Base-by-base conservation (phyloP, 2,329 filamentous ascomycete species). In the Neofusicoccum kwambonambiense region DNA sequence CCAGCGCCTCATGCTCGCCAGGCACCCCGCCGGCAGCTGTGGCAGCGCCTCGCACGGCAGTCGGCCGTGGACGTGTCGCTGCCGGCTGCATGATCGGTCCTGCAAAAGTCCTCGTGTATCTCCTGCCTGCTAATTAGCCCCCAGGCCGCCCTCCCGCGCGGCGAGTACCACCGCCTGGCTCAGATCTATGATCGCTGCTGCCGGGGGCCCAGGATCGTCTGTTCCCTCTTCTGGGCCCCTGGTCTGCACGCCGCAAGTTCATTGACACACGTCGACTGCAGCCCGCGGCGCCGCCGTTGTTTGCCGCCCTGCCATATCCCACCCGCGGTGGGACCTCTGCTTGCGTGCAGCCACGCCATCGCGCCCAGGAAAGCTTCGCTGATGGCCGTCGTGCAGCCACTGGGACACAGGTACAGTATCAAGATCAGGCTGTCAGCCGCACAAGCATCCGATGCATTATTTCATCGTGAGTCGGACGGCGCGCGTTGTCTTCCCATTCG, bases 101-200 rank as follows among this genome's bases (percentile, higher is more conserved):
- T 64, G 61, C 61, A 64, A 64, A 64, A 49, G 35, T 64, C 61
- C 61, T 64, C 61, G 61, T 64, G 50, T 64, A 64, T 64, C 61
- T 64, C 61, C 61, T 49, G 31, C 17, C 56, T 58, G 54, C 54
- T 58, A 42, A 58, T 58, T 58, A 58, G 54, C 39, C 27, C 39
- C 39, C 60, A 62, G 41, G 31, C 61, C 61, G 61, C 42, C 41
- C 22, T 64, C 61, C 50, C 51, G 61, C 44, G 51, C 50, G 35
- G 31, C 42, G 31, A 52, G 61, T 64, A 22, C 50, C 49, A 64
- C 56, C 61, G 37, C 39, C 39, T 58, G 54, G 54, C 44, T 58
- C 50, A 64, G 61, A 64, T 64, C 61, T 64, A 56, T 54, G 61
- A 64, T 49, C 39, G 22, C 56, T 31, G 11, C 27, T 54, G 15